Evolutionary conservation across 164 flowering plant genomes (phyloP).

Genomic region (Saururus chinensis): DNA sequence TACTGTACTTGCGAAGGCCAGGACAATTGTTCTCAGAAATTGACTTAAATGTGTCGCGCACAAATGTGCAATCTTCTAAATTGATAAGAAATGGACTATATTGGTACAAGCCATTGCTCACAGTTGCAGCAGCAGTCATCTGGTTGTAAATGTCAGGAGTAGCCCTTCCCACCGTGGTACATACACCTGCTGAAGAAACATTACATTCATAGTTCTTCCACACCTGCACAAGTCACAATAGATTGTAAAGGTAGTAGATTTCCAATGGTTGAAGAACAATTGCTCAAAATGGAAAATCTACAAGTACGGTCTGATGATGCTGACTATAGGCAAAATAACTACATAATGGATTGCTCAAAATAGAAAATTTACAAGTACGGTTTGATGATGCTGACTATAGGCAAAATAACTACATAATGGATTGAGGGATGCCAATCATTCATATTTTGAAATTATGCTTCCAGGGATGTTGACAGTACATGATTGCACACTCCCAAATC

Average conservation of each 20-base stretch:
- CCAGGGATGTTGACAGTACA: no score
- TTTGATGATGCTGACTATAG: not conserved
- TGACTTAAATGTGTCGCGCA: constrained; percentile 44
- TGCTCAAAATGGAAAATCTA: not conserved
- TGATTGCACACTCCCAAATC: no score
- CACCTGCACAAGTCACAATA: constrained; percentile 13
- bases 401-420: no score
- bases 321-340: not conserved
- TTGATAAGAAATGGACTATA: constrained; percentile 59
- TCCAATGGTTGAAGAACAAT: not conserved
- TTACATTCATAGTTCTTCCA: constrained; percentile 28
- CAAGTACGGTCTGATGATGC: not conserved
- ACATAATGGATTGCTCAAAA: not conserved
- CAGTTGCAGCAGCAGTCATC: constrained; percentile 48
- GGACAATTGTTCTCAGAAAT: constrained; percentile 46
- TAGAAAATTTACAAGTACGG: not conserved
- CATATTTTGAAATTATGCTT: no score
- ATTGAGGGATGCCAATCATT: no score
- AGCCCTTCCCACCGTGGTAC: constrained; percentile 58
- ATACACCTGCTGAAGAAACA: constrained; percentile 26
- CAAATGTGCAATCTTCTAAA: constrained; percentile 70
- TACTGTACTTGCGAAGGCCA: constrained; percentile 36
- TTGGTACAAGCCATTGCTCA: constrained; percentile 54
- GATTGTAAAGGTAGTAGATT: not conserved
- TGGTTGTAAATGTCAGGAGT: constrained; percentile 49